These are phyloP conservation scores for Oxyria digyna DNA, from an alignment of 148 eudicot species.

Conservation along the genomic window DNA sequence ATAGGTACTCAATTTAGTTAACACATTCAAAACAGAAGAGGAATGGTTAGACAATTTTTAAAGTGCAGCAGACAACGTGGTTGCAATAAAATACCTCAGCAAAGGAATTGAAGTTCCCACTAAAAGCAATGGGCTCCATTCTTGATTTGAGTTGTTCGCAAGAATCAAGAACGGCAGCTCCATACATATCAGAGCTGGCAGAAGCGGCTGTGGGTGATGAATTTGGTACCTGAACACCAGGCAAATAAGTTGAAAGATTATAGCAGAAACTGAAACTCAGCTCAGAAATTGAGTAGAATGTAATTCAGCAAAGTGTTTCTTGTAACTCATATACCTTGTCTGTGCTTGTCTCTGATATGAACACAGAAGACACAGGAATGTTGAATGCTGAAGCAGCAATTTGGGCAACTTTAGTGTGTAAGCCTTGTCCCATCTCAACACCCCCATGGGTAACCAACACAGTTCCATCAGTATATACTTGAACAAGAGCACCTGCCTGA, in stretches of 20 bases:
- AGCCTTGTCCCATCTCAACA: constrained; percentile 99
- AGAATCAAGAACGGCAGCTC: constrained; percentile 96
- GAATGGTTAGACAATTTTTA: not conserved
- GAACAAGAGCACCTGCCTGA: constrained; percentile 99
- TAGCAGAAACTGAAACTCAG: not conserved
- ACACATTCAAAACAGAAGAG: not conserved
- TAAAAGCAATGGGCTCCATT: constrained; percentile 74
- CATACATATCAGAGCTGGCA: constrained; percentile 94
- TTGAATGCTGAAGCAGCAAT: constrained; percentile 86
- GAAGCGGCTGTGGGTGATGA: constrained; percentile 98
- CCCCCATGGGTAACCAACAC: constrained; percentile 97
- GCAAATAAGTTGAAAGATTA: not conserved
- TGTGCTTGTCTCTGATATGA: constrained; percentile 98
- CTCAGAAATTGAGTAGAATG: not conserved
- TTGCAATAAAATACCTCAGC: constrained; percentile 39
- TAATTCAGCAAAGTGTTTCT: not conserved
- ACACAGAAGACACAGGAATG: constrained; percentile 79
- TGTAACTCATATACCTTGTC: constrained; percentile 55
- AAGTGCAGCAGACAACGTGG: not conserved
- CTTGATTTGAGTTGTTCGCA: constrained; percentile 88
- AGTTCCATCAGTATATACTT: constrained; percentile 96
- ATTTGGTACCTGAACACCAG: constrained; percentile 71
- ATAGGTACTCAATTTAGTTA: not conserved
- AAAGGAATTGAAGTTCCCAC: constrained; percentile 42
- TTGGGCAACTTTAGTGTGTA: constrained; percentile 97